phyloP scores from a whole-genome alignment of 2,329 filamentous ascomycete species.

The Penicillium sp. region DNA sequence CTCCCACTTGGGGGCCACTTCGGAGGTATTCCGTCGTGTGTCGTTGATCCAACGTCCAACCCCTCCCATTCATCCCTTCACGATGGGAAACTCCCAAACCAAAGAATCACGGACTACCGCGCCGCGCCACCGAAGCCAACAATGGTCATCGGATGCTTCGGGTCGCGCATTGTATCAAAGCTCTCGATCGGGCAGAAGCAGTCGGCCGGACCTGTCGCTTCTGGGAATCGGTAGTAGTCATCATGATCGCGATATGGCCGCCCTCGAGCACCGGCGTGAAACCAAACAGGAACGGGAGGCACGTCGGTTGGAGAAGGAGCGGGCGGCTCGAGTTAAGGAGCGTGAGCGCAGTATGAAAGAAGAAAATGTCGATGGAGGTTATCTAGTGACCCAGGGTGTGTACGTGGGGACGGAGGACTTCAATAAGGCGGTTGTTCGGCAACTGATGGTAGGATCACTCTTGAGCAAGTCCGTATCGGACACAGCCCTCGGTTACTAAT shows the following conservation, averaged over 20 bases:
- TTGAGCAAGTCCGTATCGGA: neutral
- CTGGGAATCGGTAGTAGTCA: slow-evolving; percentile 53
- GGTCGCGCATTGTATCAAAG: slow-evolving; percentile 31
- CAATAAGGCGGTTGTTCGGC: slow-evolving; percentile 81
- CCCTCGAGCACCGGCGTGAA: slow-evolving; percentile 67
- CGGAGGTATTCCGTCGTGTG: slow-evolving; percentile 12
- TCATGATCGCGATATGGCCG: slow-evolving; percentile 51
- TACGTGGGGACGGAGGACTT: slow-evolving; percentile 94
- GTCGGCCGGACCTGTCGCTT: slow-evolving; percentile 60
- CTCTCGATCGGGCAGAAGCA: slow-evolving; percentile 52
- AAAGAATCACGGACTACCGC: slow-evolving; percentile 44
- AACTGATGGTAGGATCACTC: slow-evolving; percentile 71
- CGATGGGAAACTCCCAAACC: slow-evolving; percentile 50
- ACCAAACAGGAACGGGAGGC: slow-evolving; percentile 91
- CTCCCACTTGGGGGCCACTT: slow-evolving; percentile 15
- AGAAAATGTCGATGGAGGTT: slow-evolving; percentile 92
- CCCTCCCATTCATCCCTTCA: slow-evolving; percentile 6
- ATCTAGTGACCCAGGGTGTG: slow-evolving; percentile 87
- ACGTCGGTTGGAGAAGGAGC: slow-evolving; percentile 78
- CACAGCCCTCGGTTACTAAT: neutral
- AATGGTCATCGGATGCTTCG: slow-evolving; percentile 33
- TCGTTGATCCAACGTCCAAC: slow-evolving; percentile 5
- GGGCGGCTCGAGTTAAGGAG: slow-evolving; percentile 72
- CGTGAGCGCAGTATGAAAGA: slow-evolving; percentile 86
- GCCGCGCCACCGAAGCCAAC: slow-evolving; percentile 31